Conservation (phyloP, 257 asterid genomes). For the Scutellaria barbata region DNA sequence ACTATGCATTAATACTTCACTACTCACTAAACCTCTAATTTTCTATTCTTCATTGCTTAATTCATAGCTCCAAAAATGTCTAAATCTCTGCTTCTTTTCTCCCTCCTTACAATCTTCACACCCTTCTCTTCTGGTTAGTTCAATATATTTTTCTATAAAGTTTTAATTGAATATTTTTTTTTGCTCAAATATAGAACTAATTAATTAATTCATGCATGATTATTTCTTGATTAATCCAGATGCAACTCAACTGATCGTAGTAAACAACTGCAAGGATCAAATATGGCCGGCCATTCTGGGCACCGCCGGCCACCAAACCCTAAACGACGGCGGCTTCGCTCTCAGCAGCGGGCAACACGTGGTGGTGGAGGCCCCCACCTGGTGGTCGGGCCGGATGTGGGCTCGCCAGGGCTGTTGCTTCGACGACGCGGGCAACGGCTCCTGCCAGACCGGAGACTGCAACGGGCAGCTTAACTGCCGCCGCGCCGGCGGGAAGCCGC, state of each 20-base stretch:
- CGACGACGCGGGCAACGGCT: constrained; percentile 53
- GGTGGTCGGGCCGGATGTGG: constrained; percentile 91
- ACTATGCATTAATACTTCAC: neutral
- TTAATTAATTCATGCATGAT: neutral
- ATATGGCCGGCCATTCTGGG: constrained; percentile 86
- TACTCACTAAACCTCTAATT: neutral
- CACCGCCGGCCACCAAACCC: constrained; percentile 57
- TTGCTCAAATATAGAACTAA: neutral
- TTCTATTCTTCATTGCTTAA: neutral
- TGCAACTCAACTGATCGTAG: constrained; percentile 59
- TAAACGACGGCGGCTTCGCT: constrained; percentile 63
- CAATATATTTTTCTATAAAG: no score
- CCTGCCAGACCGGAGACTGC: constrained; percentile 85
- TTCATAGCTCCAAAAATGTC: constrained; percentile 25
- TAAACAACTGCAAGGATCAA: constrained; percentile 69
- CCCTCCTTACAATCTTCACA: constrained; percentile 33
- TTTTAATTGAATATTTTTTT: neutral
- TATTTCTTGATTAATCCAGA: constrained; percentile 40
- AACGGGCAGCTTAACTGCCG: constrained; percentile 56
- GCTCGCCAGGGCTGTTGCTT: constrained; percentile 77
- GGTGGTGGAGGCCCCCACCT: constrained; percentile 51
- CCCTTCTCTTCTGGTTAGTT: constrained; percentile 31
- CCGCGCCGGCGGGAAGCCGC: constrained; percentile 66
- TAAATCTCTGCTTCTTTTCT: constrained; percentile 15
- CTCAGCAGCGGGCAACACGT: constrained; percentile 52